A percentile compares a stretch with the other conserved stretches of the same genome.
These are phyloP conservation scores for Fallopia convolvulus DNA, from an alignment of 148 eudicot species.

Conservation along the genomic window DNA sequence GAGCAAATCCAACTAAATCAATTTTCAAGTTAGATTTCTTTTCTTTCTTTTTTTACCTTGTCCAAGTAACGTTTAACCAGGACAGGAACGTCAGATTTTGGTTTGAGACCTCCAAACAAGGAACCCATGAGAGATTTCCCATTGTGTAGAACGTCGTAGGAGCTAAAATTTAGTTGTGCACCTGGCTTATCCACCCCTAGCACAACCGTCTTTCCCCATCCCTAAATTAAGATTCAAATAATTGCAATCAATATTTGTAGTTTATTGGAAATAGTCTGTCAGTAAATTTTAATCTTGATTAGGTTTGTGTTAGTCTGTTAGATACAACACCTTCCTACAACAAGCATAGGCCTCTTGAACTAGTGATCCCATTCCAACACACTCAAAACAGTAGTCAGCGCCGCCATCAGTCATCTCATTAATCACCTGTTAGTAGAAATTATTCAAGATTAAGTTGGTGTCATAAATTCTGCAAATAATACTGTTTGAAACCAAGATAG, in stretches of 20 bases:
- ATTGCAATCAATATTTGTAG: not conserved
- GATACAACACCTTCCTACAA: constrained; percentile 50
- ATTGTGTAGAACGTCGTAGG: constrained; percentile 39
- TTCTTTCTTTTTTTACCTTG: constrained; percentile 37
- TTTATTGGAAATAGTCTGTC: not conserved
- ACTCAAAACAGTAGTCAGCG: constrained; percentile 91
- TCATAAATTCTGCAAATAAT: not conserved
- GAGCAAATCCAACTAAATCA: not conserved
- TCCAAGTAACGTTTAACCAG: constrained; percentile 64
- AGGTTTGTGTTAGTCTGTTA: not conserved
- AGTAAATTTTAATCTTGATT: not conserved
- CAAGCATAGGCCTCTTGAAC: constrained; percentile 80
- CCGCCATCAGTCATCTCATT: constrained; percentile 81
- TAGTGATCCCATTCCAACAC: constrained; percentile 71
- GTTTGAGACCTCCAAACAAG: constrained; percentile 78
- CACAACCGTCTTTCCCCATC: constrained; percentile 92
- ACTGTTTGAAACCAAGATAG: not conserved
- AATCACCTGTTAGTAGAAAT: constrained; percentile 38
- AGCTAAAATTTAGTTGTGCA: constrained; percentile 36
- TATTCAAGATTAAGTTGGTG: not conserved
- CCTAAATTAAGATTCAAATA: constrained; percentile 31
- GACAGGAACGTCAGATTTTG: constrained; percentile 67
- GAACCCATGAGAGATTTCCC: constrained; percentile 57
- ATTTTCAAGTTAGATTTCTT: not conserved
- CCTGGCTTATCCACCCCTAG: constrained; percentile 77